Evolutionary conservation across 176 grass and related monocot species (phyloP), one percentile per base, ranked within the genome.

Genomic region (Juncus inflexus): DNA sequence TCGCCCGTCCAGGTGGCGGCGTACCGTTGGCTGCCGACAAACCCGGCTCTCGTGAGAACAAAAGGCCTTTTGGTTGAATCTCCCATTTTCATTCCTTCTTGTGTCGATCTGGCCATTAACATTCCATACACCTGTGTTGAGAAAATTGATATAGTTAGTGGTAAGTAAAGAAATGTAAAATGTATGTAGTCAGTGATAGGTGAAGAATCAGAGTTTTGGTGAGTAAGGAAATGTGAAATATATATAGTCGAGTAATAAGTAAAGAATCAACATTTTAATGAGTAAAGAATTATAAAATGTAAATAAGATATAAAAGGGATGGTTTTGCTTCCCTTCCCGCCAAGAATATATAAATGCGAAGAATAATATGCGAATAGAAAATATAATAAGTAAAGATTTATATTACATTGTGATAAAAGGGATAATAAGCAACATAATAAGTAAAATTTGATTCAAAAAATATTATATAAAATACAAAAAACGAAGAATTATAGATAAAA

Each of bases 1-100:
- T 89, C 82, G 56, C 92, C 87, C 14, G 92, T 91, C 92, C 92
- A 96, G 41, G 87, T 96, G 76, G 92, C 87, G 81, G 92, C 92
- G 81, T 86, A 91, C 10, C 84, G 82, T 42, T 96, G 92, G 74
- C 84, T 91, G 70, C 92, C 92, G 72, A 96, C 76, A 77, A 89
- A 96, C 56, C 92, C 92, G 74, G 91, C 87, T 90, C 91, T 75
- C 15, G 91, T 96, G 69, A 96, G 91, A 62, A 96, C 87, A 79
- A 96, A 96, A 52, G 87, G 87, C 0, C 91, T 76, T 70, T 86
- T 96, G 12, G 63, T 79, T 28, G 67, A 43, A 79, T 66, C 83
- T 35, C 74, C 67, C 79, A 88, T 81, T 78, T 69, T 77, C 87
- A 96, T 91, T 74, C 91, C 91, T 72, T 96, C 84, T 61, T 83